A percentile compares a stretch with the other conserved stretches of the same genome.
Evolutionary conservation across 139 green algal genomes (phyloP).

Genomic region (Tetradesmus obliquus): DNA sequence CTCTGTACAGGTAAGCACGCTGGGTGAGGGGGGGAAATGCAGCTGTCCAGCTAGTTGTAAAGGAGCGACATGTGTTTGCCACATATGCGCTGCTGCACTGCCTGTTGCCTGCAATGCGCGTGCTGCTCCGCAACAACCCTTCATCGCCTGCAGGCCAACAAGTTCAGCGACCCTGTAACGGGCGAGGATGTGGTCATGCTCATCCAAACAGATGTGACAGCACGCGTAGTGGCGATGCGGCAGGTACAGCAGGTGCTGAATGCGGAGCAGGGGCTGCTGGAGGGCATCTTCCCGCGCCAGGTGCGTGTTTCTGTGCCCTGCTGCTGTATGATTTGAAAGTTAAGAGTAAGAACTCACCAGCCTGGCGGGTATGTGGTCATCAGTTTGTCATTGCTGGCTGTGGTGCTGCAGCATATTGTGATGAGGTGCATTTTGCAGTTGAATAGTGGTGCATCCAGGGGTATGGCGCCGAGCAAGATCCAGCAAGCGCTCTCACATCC

Average conservation of each 20-base stretch:
- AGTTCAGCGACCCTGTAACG: conserved; percentile 50
- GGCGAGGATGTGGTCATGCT: conserved; percentile 48
- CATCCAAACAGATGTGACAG: conserved; percentile 51
- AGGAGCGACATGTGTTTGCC: neutral
- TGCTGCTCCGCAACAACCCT: neutral
- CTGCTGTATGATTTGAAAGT: neutral
- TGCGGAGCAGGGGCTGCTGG: conserved; percentile 52
- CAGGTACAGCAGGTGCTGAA: conserved; percentile 44
- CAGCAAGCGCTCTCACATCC: neutral
- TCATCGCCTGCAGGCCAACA: conserved; percentile 21
- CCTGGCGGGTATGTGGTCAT: too few relatives aligned
- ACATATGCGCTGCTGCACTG: neutral
- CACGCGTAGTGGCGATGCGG: conserved; percentile 15
- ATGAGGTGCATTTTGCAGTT: too few relatives aligned
- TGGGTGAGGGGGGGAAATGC: too few relatives aligned
- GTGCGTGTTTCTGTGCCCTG: neutral
- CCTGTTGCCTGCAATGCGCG: neutral
- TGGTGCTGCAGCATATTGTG: too few relatives aligned
- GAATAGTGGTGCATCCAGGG: too few relatives aligned
- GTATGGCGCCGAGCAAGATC: too few relatives aligned
- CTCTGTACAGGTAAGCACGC: neutral
- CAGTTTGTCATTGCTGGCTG: too few relatives aligned
- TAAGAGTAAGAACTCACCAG: too few relatives aligned
- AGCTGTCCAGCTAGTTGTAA: neutral
- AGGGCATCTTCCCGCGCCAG: conserved; percentile 48